These are phyloP conservation scores for maize (Zea mays) DNA, from an alignment of 176 grass and related monocot genomes.

Conservation along the genomic window DNA sequence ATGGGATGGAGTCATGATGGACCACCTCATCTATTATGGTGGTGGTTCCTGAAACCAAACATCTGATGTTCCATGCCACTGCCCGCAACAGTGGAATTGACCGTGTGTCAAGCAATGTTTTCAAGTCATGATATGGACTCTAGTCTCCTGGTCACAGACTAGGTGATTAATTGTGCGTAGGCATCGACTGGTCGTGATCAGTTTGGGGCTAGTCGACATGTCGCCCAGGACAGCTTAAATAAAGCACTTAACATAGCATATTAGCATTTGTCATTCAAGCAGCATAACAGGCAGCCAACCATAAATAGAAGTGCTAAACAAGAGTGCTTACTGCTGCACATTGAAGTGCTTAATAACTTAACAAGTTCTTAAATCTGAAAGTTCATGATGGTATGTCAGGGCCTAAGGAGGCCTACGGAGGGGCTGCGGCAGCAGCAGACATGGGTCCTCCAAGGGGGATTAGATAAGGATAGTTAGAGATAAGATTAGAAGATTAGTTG, in stretches of 20 bases:
- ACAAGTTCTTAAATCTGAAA: not conserved
- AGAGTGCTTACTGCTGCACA: not conserved
- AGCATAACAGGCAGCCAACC: not conserved
- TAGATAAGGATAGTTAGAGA: no score
- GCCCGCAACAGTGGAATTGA: constrained; percentile 2
- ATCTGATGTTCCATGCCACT: not conserved
- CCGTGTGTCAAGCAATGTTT: not conserved
- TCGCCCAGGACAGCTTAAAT: not conserved
- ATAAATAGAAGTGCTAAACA: not conserved
- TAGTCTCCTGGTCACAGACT: not conserved
- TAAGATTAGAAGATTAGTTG: no score
- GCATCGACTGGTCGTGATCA: not conserved
- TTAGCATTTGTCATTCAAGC: not conserved
- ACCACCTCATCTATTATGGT: no score
- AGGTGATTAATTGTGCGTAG: not conserved
- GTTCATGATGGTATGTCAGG: no score
- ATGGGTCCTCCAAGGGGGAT: no score
- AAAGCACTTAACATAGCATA: not conserved
- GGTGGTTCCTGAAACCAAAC: no score
- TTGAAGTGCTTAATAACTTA: not conserved
- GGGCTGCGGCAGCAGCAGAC: no score
- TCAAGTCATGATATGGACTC: not conserved
- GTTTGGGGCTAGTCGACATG: not conserved
- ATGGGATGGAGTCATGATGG: no score
- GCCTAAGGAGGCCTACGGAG: no score